phyloP scores from a whole-genome alignment of 225 moss, liverwort and hornwort species.

The Pleurozium schreberi region DNA sequence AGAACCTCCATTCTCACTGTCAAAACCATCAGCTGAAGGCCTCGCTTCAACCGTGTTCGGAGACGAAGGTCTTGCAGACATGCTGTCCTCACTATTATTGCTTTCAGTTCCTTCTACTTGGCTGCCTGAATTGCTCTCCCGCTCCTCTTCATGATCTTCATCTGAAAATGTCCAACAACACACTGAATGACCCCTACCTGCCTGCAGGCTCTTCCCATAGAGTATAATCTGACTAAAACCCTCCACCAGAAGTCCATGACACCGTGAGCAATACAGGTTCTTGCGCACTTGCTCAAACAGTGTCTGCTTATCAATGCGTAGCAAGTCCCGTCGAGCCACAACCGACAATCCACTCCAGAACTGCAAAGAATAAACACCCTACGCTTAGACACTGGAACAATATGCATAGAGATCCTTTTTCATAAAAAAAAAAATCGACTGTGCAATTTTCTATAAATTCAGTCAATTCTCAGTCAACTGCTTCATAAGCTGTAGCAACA shows the following conservation, averaged over 20 bases:
- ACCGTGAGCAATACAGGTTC: slow-evolving; percentile 95
- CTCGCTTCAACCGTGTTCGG: slow-evolving; percentile 93
- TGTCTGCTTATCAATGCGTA: slow-evolving; percentile 98
- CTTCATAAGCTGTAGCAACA: not conserved
- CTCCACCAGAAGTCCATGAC: slow-evolving; percentile 98
- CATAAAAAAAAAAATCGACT: not conserved
- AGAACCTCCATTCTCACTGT: slow-evolving; percentile 50
- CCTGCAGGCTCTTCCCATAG: slow-evolving; percentile 87
- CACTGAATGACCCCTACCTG: slow-evolving; percentile 19
- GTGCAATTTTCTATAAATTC: not conserved
- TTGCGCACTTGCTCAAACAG: slow-evolving; percentile 99
- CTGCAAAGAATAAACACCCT: slow-evolving; percentile 40
- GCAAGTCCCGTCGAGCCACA: slow-evolving; percentile 85
- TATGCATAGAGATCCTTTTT: not conserved
- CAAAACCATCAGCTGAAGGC: slow-evolving; percentile 84
- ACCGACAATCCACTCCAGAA: slow-evolving; percentile 94
- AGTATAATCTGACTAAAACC: slow-evolving; percentile 94
- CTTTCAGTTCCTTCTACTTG: slow-evolving; percentile 66
- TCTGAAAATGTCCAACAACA: slow-evolving; percentile 8
- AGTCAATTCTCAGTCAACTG: not conserved
- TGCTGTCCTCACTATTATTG: slow-evolving; percentile 70
- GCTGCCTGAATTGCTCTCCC: slow-evolving; percentile 52
- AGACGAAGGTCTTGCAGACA: slow-evolving; percentile 86
- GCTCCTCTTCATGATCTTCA: slow-evolving; percentile 59
- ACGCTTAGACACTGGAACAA: not conserved